A percentile compares a stretch with the other conserved stretches of the same genome.
Conservation (phyloP, 768 basidiomycete species). For the Leccinum broughii region DNA sequence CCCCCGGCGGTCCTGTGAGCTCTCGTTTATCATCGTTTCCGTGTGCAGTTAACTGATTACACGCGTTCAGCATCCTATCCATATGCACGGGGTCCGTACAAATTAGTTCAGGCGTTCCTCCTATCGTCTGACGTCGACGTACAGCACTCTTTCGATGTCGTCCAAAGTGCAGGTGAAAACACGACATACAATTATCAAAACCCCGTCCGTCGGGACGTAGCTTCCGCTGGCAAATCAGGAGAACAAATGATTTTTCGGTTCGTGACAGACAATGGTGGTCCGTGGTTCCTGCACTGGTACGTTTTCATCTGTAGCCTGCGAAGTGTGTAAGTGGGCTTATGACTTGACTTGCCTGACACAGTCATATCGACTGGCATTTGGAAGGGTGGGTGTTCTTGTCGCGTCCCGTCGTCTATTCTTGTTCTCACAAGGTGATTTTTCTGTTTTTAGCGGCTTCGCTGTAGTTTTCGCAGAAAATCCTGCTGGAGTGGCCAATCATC, state of each 20-base stretch:
- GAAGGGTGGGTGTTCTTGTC: slow-evolving; percentile 17
- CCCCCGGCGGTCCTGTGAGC: slow-evolving; percentile 3
- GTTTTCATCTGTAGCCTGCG: neutral
- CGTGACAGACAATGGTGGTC: slow-evolving; percentile 62
- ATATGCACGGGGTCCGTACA: slow-evolving; percentile 30
- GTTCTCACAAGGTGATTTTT: neutral
- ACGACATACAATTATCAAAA: slow-evolving; percentile 35
- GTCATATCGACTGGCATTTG: slow-evolving; percentile 34
- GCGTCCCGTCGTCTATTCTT: neutral
- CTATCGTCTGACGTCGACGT: slow-evolving; percentile 1
- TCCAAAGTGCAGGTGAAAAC: slow-evolving; percentile 30
- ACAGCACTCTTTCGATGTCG: slow-evolving; percentile 38
- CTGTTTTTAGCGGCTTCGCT: slow-evolving; percentile 24
- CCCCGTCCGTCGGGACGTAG: slow-evolving; percentile 38
- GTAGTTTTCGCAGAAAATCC: slow-evolving; percentile 30
- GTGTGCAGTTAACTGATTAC: neutral
- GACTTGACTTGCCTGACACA: slow-evolving; percentile 3
- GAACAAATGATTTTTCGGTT: slow-evolving; percentile 55
- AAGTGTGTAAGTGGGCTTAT: neutral
- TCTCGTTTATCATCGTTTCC: neutral
- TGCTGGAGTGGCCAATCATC: slow-evolving; percentile 12
- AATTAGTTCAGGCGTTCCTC: neutral
- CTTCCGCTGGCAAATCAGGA: slow-evolving; percentile 29
- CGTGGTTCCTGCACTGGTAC: slow-evolving; percentile 42
- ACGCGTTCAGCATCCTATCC: slow-evolving; percentile 27